These are phyloP conservation scores for Mrakiaceae sp. DNA, from an alignment of 1,284 basidiomycete genomes.

Conservation along the genomic window DNA sequence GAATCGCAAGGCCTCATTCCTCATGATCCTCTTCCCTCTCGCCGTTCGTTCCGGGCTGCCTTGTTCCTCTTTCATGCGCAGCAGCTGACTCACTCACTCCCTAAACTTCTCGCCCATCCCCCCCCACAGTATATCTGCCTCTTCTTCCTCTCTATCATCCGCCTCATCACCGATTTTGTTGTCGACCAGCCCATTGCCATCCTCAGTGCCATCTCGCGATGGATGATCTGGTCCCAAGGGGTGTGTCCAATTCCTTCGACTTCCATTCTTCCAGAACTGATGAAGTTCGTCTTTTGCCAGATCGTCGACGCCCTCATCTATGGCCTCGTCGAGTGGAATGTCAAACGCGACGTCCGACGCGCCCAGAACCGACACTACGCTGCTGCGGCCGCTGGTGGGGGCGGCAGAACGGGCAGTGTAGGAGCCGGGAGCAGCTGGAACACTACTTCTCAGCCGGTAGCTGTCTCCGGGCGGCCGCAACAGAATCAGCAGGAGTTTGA, in stretches of 20 bases:
- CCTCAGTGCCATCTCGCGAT: conserved; percentile 32
- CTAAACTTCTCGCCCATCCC: not conserved
- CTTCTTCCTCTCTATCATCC: conserved; percentile 33
- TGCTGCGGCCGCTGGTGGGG: too few relatives aligned
- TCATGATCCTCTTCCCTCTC: conserved; percentile 37
- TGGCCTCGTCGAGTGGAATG: conserved; percentile 30
- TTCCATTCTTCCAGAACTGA: too few relatives aligned
- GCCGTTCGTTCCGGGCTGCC: not conserved
- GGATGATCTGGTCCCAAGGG: conserved; percentile 33
- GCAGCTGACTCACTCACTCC: not conserved
- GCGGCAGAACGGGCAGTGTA: too few relatives aligned
- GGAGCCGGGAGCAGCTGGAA: not conserved
- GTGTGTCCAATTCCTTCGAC: not conserved
- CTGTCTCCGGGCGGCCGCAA: too few relatives aligned
- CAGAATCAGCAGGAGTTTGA: too few relatives aligned
- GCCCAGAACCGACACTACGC: not conserved
- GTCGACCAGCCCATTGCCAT: conserved; percentile 19
- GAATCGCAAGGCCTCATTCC: conserved; percentile 35
- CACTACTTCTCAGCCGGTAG: not conserved
- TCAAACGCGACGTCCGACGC: conserved; percentile 13
- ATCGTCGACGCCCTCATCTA: conserved; percentile 25
- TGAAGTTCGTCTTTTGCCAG: not conserved
- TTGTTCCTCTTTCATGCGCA: not conserved
- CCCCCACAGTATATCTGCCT: conserved; percentile 25
- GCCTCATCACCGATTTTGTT: conserved; percentile 25